Base-by-base conservation (phyloP, 176 grass and related monocot genomes). In the Musa schizocarpa region DNA sequence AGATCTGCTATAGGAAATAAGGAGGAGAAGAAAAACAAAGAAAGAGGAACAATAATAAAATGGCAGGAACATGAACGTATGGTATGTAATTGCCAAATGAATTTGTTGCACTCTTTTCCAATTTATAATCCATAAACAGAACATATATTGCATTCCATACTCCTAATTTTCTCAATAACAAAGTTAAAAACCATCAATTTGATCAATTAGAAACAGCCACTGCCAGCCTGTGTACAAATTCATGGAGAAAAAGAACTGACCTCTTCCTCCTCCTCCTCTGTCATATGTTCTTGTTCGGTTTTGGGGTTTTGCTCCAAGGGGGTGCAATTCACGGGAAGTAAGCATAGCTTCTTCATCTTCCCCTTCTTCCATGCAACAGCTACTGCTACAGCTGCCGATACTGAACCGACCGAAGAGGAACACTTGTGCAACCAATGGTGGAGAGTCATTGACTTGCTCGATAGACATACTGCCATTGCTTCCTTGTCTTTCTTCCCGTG, bases 301-400 rank as follows among this genome's bases (percentile, higher is more conserved):
- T 64, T 11, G 6, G n/a, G 10, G 21, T 17, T 76, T 13, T 52
- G 56, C 23, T 63, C 53, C 9, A 63, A 51, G 12, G 74, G 74
- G 27, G 57, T 63, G 34, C 74, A 76, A 23, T 65, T 65, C 9
- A 19, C n/a, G n/a, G 74, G 12, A 20, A 22, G 58, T 10, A 76
- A 76, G 59, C 74, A 3, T 20, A 43, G 9, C n/a, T 13, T 65
- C 57, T 58, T 52, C 43, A 50, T 43, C 73, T 76, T 76, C 57
- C 19, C 9, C 43, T 54, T 51, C 34, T 9, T 65, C 74, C 57
- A 63, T 17, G n/a, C 74, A 34, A 64, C 56, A 10, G 74, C 58
- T n/a, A 24, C n/a, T 14, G 58, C 34, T 13, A 29, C n/a, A 3
- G 74, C 16, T 12, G 11, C 48, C 17, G 74, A 76, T 11, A 20